These are phyloP conservation scores for Isatis lusitanica DNA, from an alignment of 441 rosid genomes.

Conservation along the genomic window DNA sequence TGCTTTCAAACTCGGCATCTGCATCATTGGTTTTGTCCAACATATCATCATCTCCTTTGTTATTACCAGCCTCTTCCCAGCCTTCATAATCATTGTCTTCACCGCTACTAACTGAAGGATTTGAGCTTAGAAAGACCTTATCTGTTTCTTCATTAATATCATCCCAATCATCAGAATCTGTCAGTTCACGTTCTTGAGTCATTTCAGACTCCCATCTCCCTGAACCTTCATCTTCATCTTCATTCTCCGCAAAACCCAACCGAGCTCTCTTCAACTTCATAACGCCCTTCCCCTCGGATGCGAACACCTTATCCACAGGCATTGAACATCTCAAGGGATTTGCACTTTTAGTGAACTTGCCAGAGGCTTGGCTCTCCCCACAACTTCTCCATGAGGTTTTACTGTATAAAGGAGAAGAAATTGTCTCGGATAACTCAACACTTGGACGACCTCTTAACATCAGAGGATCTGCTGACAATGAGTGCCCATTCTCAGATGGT, in stretches of 20 bases:
- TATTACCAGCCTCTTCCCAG: conserved; percentile 31
- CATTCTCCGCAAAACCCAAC: conserved; percentile 33
- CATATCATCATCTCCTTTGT: conserved; percentile 34
- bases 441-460: conserved; percentile 40
- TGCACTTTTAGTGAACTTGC: conserved; percentile 41
- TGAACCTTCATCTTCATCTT: conserved; percentile 37
- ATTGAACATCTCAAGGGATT: conserved; percentile 37
- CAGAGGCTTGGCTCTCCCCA: conserved; percentile 34
- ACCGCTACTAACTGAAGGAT: conserved; percentile 37
- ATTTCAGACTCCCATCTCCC: conserved; percentile 45
- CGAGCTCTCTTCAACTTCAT: conserved; percentile 36
- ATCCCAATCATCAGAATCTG: conserved; percentile 35
- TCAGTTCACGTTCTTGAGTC: conserved; percentile 43
- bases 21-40: conserved; percentile 28
- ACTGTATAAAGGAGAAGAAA: conserved; percentile 39
- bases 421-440: conserved; percentile 41
- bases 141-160: conserved; percentile 42
- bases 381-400: conserved; percentile 36
- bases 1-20: conserved; percentile 45
- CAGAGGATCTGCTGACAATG: conserved; percentile 41
- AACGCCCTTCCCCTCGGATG: conserved; percentile 35
- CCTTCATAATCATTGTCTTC: conserved; percentile 31
- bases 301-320: conserved; percentile 38
- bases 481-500: conserved; percentile 44
- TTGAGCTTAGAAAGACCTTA: conserved; percentile 33